Percentiles rank a stretch among this genome's conserved stretches.
Evolutionary conservation across 306 rosid genomes (phyloP).

Genomic region (Senna tora): DNA sequence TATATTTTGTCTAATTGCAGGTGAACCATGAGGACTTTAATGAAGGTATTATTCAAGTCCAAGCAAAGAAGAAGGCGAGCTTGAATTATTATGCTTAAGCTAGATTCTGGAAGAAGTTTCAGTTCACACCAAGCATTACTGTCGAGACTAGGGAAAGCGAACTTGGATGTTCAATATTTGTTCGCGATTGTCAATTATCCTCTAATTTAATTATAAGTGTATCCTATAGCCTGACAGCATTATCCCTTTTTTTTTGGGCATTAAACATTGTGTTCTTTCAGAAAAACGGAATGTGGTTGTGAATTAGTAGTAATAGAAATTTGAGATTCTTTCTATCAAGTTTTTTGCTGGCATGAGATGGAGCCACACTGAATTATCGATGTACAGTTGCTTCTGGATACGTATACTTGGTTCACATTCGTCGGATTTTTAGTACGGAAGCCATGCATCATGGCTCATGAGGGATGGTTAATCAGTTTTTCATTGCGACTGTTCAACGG

Average conservation of each 20-base stretch:
- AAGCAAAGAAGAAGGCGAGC: constrained; percentile 94
- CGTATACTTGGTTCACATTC: not conserved
- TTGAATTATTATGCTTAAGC: constrained; percentile 81
- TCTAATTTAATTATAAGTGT: not conserved
- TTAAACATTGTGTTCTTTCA: not conserved
- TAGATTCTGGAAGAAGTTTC: constrained; percentile 24
- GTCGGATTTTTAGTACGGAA: not conserved
- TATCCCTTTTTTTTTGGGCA: not conserved
- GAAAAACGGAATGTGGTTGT: not conserved
- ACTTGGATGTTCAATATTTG: constrained; percentile 15
- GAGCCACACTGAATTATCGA: not conserved
- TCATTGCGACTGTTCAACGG: not conserved
- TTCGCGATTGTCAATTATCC: constrained; percentile 3
- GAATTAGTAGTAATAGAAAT: not conserved
- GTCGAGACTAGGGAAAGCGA: not conserved
- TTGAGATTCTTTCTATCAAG: not conserved
- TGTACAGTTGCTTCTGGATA: not conserved
- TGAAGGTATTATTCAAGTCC: constrained; percentile 94
- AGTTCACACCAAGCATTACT: not conserved
- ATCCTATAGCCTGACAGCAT: not conserved
- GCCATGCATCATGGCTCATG: too few relatives aligned
- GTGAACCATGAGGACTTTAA: constrained; percentile 95
- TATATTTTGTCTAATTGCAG: constrained; percentile 41
- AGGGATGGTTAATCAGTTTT: not conserved
- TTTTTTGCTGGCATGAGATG: not conserved